Conservation (phyloP, 495 filamentous ascomycete genomes). For the Neurospora cerealis region DNA sequence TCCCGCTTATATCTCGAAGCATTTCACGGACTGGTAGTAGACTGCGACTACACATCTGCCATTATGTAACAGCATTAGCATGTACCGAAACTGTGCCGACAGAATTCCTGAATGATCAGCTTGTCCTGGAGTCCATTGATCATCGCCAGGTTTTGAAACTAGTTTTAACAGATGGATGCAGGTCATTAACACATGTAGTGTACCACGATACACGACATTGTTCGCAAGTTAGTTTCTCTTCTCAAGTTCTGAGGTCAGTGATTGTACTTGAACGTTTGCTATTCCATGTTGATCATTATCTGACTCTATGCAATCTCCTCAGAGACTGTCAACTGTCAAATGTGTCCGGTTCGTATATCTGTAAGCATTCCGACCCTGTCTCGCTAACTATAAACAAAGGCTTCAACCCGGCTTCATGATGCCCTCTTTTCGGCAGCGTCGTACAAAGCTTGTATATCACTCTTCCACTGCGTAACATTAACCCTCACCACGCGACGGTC, state of each 20-base stretch:
- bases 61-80: background rate
- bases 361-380: background rate
- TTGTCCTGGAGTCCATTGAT: background rate
- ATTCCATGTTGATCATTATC: background rate
- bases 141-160: background rate
- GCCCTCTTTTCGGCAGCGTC: constrained; percentile 33
- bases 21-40: background rate
- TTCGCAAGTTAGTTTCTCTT: background rate
- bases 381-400: background rate
- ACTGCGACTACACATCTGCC: background rate
- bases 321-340: background rate
- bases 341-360: background rate
- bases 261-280: background rate
- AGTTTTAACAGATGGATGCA: background rate
- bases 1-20: too few relatives aligned
- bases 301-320: background rate
- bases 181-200: background rate
- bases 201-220: background rate
- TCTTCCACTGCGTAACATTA: constrained; percentile 47
- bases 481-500: constrained; percentile 47
- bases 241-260: background rate
- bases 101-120: background rate
- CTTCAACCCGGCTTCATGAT: background rate
- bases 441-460: constrained; percentile 50
- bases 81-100: background rate